Percentiles rank a stretch among this genome's conserved stretches.
Evolutionary conservation across 2,329 filamentous ascomycete species (phyloP).

Genomic region (Aspergillus neoniger): DNA sequence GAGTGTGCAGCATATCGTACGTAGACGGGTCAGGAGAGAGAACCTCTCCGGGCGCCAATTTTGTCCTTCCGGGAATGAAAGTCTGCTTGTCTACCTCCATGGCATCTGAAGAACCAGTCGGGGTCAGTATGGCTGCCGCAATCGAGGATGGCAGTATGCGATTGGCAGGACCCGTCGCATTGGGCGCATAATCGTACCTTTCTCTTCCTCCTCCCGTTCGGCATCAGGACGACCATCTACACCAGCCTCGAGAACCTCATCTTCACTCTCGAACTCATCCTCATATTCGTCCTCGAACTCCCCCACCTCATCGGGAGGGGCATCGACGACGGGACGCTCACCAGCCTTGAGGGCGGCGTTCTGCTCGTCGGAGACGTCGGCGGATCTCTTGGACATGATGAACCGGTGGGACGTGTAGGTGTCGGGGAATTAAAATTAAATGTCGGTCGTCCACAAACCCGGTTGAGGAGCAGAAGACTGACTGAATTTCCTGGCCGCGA

Average conservation of each 20-base stretch:
- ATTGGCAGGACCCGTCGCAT: neutral
- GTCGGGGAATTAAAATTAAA: neutral
- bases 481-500: neutral
- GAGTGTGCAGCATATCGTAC: conserved; percentile 94
- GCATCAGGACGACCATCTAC: conserved; percentile 91
- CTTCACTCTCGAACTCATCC: conserved; percentile 91
- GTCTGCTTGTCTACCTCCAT: conserved; percentile 95
- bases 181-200: conserved; percentile 51
- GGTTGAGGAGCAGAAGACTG: too few relatives aligned
- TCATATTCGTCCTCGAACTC: conserved; percentile 82
- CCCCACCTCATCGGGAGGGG: conserved; percentile 55
- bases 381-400: conserved; percentile 63
- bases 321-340: conserved; percentile 56
- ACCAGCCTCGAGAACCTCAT: conserved; percentile 91
- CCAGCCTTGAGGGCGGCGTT: conserved; percentile 61
- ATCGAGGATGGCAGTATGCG: neutral
- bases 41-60: conserved; percentile 86
- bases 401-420: neutral
- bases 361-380: conserved; percentile 54
- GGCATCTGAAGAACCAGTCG: conserved; percentile 53
- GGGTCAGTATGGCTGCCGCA: conserved; percentile 17
- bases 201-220: conserved; percentile 86
- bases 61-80: conserved; percentile 93
- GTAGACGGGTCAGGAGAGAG: conserved; percentile 89
- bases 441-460: too few relatives aligned